Evolutionary conservation across 129 eudicot genomes (phyloP).

Genomic region (Sambucus nigra): DNA sequence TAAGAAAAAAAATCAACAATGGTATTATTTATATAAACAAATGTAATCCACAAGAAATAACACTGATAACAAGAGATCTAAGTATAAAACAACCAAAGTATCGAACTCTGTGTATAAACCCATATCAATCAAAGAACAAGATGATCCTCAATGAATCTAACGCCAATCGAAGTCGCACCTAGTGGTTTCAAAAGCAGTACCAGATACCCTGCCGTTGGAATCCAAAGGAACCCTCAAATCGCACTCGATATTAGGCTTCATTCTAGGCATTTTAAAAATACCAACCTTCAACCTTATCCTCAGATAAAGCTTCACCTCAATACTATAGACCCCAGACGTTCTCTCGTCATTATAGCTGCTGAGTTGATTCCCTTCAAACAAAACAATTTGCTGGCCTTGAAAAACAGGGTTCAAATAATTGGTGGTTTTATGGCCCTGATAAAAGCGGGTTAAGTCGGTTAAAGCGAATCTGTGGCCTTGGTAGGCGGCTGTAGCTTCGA

Average conservation of each 20-base stretch:
- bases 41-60: no score
- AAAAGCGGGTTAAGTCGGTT: slow-evolving; percentile 24
- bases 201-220: slow-evolving; percentile 25
- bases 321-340: slow-evolving; percentile 21
- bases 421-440: slow-evolving; percentile 56
- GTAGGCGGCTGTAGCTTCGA: slow-evolving; percentile 43
- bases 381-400: no score
- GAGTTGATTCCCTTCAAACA: slow-evolving; percentile 7
- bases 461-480: slow-evolving; percentile 33
- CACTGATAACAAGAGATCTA: no score
- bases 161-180: slow-evolving; percentile 63
- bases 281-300: slow-evolving; percentile 46
- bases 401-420: slow-evolving; percentile 15
- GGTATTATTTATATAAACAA: no score
- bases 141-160: no score
- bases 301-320: slow-evolving; percentile 56
- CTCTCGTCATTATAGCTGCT: slow-evolving; percentile 27
- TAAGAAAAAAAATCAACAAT: no score
- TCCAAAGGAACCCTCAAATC: slow-evolving; percentile 62
- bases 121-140: no score
- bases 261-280: slow-evolving; percentile 38
- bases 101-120: no score
- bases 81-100: no score
- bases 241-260: slow-evolving; percentile 57
- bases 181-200: slow-evolving; percentile 30